Conservation (phyloP, 2,329 filamentous ascomycete species). For the Neonectria coccinea region DNA sequence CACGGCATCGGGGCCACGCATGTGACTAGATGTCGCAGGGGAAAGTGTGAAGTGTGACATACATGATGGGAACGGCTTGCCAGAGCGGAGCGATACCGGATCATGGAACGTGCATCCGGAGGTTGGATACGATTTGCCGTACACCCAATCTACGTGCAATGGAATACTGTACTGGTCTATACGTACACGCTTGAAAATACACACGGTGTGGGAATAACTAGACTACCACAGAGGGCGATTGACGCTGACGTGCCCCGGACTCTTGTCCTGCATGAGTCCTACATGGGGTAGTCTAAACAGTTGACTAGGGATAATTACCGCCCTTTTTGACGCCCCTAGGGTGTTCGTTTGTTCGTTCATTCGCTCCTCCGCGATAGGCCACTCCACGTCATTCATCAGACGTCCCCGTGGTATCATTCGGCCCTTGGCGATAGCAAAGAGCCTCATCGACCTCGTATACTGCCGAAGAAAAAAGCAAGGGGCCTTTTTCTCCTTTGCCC, state of each 20-base stretch:
- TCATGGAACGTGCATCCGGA: too few species aligned
- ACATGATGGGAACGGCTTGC: background rate
- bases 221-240: background rate
- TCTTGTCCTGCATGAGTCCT: slow-evolving; percentile 4
- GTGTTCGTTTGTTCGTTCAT: background rate
- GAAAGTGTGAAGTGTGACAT: background rate
- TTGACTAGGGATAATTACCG: background rate
- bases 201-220: background rate
- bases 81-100: too few species aligned
- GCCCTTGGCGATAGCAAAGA: background rate
- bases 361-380: background rate
- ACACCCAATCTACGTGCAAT: too few species aligned
- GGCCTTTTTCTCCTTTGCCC: background rate
- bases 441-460: background rate
- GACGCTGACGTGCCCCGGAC: slow-evolving; percentile 1
- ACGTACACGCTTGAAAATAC: background rate
- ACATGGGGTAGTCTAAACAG: background rate
- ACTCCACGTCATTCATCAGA: background rate
- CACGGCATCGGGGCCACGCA: background rate
- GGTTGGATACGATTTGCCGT: too few species aligned
- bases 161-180: too few species aligned
- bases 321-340: background rate
- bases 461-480: background rate
- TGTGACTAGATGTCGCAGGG: background rate
- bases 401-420: background rate